Conservation (phyloP, 139 green algal species). For the Chlamydomonas eustigma region DNA sequence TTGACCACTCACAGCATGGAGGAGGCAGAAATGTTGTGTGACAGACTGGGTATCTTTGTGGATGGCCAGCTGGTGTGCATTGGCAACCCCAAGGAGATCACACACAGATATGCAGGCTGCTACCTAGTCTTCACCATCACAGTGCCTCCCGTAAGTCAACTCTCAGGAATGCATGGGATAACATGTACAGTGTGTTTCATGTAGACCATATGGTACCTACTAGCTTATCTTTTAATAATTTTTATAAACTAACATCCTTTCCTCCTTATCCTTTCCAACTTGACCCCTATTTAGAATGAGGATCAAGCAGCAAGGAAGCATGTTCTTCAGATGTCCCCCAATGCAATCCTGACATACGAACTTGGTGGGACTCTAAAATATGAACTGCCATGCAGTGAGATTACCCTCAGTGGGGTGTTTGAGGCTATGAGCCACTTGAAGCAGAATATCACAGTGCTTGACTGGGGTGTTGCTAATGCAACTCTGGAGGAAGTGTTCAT, state of each 20-base stretch:
- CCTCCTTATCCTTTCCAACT: no score
- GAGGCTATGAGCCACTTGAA: constrained; percentile 50
- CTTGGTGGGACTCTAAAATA: constrained; percentile 57
- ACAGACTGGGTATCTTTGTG: constrained; percentile 61
- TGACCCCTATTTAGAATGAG: neutral
- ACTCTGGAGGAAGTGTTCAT: constrained; percentile 92
- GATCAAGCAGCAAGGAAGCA: neutral
- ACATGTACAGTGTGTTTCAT: no score
- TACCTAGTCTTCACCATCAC: constrained; percentile 78
- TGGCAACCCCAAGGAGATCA: constrained; percentile 82
- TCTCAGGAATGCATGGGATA: neutral
- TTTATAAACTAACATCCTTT: no score
- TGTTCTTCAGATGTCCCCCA: neutral
- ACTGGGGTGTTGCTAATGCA: constrained; percentile 88
- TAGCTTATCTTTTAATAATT: no score
- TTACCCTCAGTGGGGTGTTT: constrained; percentile 61
- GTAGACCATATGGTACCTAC: no score
- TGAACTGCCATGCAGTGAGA: constrained; percentile 51
- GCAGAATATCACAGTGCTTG: constrained; percentile 36
- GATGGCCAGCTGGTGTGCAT: constrained; percentile 82
- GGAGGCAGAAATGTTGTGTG: constrained; percentile 78
- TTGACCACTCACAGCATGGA: constrained; percentile 86
- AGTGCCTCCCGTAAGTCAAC: constrained; percentile 32
- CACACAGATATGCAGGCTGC: constrained; percentile 47
- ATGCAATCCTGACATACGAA: constrained; percentile 61